Percentiles rank a stretch among this genome's conserved stretches.
These are phyloP conservation scores for Endocalyx cinctus DNA, from an alignment of 2,329 filamentous ascomycete genomes.

Conservation along the genomic window DNA sequence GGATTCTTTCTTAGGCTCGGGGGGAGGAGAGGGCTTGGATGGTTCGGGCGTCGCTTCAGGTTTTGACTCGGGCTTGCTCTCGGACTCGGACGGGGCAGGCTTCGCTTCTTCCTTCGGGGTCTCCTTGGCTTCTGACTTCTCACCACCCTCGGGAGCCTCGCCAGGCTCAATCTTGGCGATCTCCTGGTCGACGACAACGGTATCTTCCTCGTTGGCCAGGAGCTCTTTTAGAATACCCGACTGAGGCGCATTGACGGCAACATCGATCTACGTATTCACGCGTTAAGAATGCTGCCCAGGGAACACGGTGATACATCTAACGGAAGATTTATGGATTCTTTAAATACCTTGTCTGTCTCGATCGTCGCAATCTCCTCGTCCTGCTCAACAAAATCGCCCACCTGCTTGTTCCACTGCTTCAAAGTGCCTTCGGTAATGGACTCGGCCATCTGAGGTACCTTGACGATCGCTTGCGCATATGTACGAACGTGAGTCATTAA, in stretches of 20 bases:
- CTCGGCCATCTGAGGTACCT: constrained; percentile 97
- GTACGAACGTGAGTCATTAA: constrained; percentile 54
- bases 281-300: no score
- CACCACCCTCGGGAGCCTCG: constrained; percentile 53
- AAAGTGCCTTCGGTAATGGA: constrained; percentile 96
- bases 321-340: no score
- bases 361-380: constrained; percentile 99
- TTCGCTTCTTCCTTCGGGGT: constrained; percentile 49
- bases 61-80: constrained; percentile 36
- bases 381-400: constrained; percentile 89
- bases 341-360: constrained; percentile 96
- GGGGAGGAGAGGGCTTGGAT: constrained; percentile 27
- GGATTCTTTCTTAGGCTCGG: constrained; percentile 36
- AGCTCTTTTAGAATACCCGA: constrained; percentile 90
- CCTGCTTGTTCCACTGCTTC: constrained; percentile 88
- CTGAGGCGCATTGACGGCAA: constrained; percentile 90
- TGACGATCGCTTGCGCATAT: constrained; percentile 79
- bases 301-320: no score
- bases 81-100: constrained; percentile 40
- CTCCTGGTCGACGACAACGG: constrained; percentile 90
- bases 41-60: constrained; percentile 32
- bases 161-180: constrained; percentile 82
- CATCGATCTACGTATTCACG: constrained; percentile 93
- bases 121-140: constrained; percentile 57
- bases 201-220: constrained; percentile 89